Evolutionary conservation across 1,284 basidiomycete genomes (phyloP).

Genomic region (Marasmius tenuissimus): DNA sequence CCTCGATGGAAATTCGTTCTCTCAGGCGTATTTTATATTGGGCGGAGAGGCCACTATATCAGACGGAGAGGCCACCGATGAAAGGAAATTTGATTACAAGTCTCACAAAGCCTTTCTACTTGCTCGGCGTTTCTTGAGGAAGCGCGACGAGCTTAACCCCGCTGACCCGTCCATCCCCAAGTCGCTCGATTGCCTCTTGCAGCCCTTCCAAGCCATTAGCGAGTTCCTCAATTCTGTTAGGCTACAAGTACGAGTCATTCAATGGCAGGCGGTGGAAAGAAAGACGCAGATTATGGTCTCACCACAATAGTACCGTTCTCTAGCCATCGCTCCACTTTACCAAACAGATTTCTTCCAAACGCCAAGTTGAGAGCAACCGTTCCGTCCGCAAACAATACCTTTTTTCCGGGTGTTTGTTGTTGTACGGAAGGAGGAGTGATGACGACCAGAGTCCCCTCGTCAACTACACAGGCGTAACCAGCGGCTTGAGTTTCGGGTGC

Average conservation of each 20-base stretch:
- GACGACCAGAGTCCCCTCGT: slow-evolving; percentile 5
- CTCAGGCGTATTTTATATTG: too few species aligned
- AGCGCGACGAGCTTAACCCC: slow-evolving; percentile 6
- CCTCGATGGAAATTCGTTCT: too few species aligned
- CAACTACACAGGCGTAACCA: neutral
- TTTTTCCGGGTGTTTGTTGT: neutral
- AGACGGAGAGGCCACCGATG: too few species aligned
- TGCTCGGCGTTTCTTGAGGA: slow-evolving; percentile 3
- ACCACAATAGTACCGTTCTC: slow-evolving; percentile 9
- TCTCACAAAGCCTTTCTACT: too few species aligned
- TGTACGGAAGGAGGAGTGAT: neutral
- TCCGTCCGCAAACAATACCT: neutral
- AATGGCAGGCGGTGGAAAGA: neutral
- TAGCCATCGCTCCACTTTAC: neutral
- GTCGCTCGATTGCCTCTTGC: neutral
- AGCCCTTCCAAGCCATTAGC: slow-evolving; percentile 3
- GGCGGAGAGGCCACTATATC: too few species aligned
- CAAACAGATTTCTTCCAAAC: slow-evolving; percentile 3
- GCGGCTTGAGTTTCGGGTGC: neutral
- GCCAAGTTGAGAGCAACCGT: neutral
- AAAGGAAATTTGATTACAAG: too few species aligned
- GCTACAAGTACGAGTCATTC: neutral
- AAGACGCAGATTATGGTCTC: neutral
- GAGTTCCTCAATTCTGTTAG: slow-evolving; percentile 6
- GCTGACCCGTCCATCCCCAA: slow-evolving; percentile 1